phyloP scores from a whole-genome alignment of 257 asterid species.

The Solanum sitiens region DNA sequence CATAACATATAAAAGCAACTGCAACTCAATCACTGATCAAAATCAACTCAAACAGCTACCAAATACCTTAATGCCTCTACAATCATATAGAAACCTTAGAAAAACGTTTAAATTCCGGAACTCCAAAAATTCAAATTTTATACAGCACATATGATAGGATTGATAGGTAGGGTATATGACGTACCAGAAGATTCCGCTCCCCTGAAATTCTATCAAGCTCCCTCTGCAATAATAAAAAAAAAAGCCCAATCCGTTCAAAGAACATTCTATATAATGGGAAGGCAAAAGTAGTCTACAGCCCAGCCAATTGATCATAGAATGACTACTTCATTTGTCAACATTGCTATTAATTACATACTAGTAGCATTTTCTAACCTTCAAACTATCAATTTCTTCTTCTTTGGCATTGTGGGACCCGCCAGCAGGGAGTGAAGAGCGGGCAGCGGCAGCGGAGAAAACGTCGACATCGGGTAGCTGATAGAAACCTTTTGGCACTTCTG shows the following conservation, averaged over 20 bases:
- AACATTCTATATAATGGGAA: not conserved
- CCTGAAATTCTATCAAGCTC: slow-evolving; percentile 59
- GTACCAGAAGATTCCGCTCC: slow-evolving; percentile 52
- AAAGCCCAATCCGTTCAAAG: not conserved
- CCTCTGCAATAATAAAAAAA: slow-evolving; percentile 32
- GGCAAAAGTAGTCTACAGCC: not conserved
- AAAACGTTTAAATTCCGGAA: not conserved
- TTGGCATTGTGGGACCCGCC: slow-evolving; percentile 13
- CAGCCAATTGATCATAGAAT: not conserved
- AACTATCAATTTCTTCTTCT: slow-evolving; percentile 32
- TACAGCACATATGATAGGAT: not conserved
- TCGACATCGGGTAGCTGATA: not conserved
- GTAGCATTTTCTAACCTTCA: slow-evolving; percentile 36
- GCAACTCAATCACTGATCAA: not conserved
- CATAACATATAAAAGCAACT: not conserved
- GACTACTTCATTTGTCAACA: not conserved
- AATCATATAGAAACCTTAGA: not conserved
- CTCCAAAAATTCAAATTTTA: not conserved
- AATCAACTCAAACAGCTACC: not conserved
- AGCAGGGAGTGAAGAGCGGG: slow-evolving; percentile 2
- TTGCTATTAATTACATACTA: not conserved
- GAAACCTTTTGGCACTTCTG: not conserved
- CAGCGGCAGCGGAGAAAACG: not conserved
- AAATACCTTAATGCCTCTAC: not conserved
- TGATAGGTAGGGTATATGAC: not conserved